Evolutionary conservation across 2,329 filamentous ascomycete genomes (phyloP), one percentile per base, ranked within the genome.

Genomic region (Lecanicillium sp.): DNA sequence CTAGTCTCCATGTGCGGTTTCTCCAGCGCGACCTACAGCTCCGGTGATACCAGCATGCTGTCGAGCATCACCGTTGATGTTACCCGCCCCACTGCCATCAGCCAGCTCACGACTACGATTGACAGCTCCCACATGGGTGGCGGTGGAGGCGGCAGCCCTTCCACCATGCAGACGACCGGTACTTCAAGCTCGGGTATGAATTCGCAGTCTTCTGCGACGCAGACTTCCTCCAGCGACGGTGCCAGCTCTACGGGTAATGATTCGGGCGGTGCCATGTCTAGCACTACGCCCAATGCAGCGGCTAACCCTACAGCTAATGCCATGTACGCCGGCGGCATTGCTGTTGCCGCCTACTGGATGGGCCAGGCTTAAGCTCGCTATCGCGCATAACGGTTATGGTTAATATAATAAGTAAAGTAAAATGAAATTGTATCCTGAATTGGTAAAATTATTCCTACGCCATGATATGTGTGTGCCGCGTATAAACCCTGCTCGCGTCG

Each of bases 71-170:
- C 56, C 11, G 65, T 67, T 35, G 45, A 54, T 7, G 66, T 62
- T 23, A 58, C 56, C 11, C 55, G 54, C 5, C 57, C 61, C 12
- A 67, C 60, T 5, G 59, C 59, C 41, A 51, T 59, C 23, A 58
- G 40, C 32, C 61, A 68, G 54, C 53, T 67, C 45, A 67, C 63
- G 19, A 67, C 61, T 17, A 67, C 65, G 32, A 56, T 67, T 46
- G 40, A 52, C 23, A 27, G 11, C 21, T 17, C 20, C 3, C 20
- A 40, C 37, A 10, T 15, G 8, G 37, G 37, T 21, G 15, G 3
- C 12, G 37, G 37, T 9, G 21, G 21, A 5, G 21, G 11, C 14
- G 12, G 21, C 14, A 21, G 37, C 32, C n/a, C n/a, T n/a, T n/a
- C n/a, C n/a, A n/a, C n/a, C n/a, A n/a, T n/a, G n/a, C n/a, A n/a